A percentile compares a stretch with the other conserved stretches of the same genome.
These are phyloP conservation scores for Podospora appendiculata DNA, from an alignment of 495 filamentous ascomycete species.

Conservation along the genomic window DNA sequence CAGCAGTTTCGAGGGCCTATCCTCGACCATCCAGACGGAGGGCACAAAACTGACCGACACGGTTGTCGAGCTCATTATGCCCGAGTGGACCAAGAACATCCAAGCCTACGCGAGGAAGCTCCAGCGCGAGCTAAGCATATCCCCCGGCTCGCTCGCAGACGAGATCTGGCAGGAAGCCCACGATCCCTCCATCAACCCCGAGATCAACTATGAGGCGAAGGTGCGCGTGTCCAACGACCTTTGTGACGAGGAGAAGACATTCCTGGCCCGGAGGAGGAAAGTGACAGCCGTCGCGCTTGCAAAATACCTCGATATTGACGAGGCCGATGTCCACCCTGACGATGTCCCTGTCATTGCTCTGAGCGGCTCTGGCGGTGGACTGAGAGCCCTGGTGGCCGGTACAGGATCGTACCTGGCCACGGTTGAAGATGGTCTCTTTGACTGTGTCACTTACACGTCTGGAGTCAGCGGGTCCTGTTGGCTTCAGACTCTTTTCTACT, in stretches of 20 bases:
- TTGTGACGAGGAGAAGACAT: constrained; percentile 74
- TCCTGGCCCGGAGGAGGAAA: constrained; percentile 54
- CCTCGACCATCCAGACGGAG: constrained; percentile 42
- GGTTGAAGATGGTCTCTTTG: constrained; percentile 78
- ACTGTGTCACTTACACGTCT: constrained; percentile 89
- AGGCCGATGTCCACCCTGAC: constrained; percentile 77
- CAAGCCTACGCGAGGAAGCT: constrained; percentile 77
- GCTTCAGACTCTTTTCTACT: constrained; percentile 84
- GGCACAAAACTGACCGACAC: constrained; percentile 56
- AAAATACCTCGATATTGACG: constrained; percentile 68
- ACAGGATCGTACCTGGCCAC: constrained; percentile 75
- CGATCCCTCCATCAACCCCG: constrained; percentile 73
- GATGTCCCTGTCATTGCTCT: constrained; percentile 90
- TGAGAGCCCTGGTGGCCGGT: constrained; percentile 84
- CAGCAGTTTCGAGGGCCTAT: constrained; percentile 50
- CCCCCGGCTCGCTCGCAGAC: constrained; percentile 76
- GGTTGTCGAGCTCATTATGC: constrained; percentile 62
- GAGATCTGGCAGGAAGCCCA: constrained; percentile 91
- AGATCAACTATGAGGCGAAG: constrained; percentile 68
- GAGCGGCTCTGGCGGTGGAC: constrained; percentile 86
- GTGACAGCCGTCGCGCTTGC: constrained; percentile 65
- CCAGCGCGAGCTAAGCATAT: constrained; percentile 78
- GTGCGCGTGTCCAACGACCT: constrained; percentile 79
- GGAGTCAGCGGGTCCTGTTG: constrained; percentile 95
- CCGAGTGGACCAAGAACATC: constrained; percentile 71